Evolutionary conservation across 306 rosid genomes (phyloP).

Genomic region (Phaseolus lunatus): DNA sequence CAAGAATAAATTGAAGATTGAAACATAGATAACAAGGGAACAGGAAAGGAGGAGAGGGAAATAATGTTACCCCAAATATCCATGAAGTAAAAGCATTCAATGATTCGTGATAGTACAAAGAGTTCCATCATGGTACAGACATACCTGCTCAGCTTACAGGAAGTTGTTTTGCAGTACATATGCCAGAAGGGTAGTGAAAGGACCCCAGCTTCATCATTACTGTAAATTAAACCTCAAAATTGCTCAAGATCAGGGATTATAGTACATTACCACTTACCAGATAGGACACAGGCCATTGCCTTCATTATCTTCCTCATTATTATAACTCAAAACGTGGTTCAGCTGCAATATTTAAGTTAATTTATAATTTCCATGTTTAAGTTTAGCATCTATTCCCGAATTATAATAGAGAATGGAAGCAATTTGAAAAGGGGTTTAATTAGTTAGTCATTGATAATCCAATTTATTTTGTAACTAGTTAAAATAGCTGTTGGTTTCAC

Average conservation of each 20-base stretch:
- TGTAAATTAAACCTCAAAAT: slow-evolving; percentile 41
- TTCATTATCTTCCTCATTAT: no score
- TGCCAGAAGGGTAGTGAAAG: slow-evolving; percentile 34
- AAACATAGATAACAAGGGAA: slow-evolving; percentile 18
- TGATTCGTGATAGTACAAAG: slow-evolving; percentile 44
- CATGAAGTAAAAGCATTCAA: slow-evolving; percentile 50
- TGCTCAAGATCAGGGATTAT: slow-evolving; percentile 30
- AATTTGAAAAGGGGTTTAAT: background rate
- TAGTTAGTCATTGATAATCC: background rate
- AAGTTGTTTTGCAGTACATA: slow-evolving; percentile 45
- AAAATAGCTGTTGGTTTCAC: slow-evolving; percentile 38
- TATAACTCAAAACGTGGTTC: slow-evolving; percentile 11
- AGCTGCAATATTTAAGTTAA: background rate
- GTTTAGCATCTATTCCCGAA: background rate
- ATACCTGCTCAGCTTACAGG: slow-evolving; percentile 40
- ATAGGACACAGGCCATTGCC: slow-evolving; percentile 2
- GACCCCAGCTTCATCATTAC: slow-evolving; percentile 45
- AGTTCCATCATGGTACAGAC: slow-evolving; percentile 52
- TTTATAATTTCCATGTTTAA: background rate
- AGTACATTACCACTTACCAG: slow-evolving; percentile 31
- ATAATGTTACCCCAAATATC: slow-evolving; percentile 40
- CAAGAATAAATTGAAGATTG: background rate
- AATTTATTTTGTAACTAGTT: background rate
- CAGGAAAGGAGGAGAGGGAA: slow-evolving; percentile 22
- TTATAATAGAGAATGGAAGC: background rate